phyloP scores from a whole-genome alignment of 2,329 filamentous ascomycete species.

The Alternaria dauci region DNA sequence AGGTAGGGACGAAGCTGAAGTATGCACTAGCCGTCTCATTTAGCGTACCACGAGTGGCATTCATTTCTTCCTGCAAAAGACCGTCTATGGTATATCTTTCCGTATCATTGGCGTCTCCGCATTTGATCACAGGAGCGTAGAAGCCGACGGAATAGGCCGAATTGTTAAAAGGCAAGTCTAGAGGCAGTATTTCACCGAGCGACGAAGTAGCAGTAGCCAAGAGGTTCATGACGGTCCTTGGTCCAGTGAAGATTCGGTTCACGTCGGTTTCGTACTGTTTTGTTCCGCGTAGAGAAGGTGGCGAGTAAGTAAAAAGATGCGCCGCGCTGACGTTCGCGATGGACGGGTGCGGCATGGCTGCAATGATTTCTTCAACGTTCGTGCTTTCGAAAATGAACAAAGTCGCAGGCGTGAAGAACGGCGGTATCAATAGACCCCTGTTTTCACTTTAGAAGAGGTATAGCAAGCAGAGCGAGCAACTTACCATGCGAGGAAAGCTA shows the following conservation, averaged over 20 bases:
- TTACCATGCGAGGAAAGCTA: conserved; percentile 4
- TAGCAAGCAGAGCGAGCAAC: not conserved
- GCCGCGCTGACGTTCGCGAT: not conserved
- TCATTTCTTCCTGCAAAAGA: not conserved
- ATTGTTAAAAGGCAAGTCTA: conserved; percentile 1
- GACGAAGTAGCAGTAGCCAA: not conserved
- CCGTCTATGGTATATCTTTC: not conserved
- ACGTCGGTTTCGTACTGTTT: not conserved
- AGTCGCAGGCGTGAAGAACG: conserved; percentile 3
- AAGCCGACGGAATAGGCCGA: not conserved
- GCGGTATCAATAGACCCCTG: not conserved
- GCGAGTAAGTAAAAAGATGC: conserved; percentile 1
- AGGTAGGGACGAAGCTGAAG: not conserved
- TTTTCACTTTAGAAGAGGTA: accelerated
- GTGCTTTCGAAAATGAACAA: conserved; percentile 3
- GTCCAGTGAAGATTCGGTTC: not conserved
- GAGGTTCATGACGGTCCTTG: not conserved
- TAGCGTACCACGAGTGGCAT: not conserved
- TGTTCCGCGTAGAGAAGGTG: not conserved
- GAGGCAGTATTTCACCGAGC: not conserved
- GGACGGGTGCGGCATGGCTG: not conserved
- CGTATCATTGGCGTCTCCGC: not conserved
- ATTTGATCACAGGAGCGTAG: not conserved
- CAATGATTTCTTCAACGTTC: not conserved
- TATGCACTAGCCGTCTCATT: not conserved